Evolutionary conservation across 1,139 yeast genomes (phyloP).

Genomic region (Petasospora fabianii): DNA sequence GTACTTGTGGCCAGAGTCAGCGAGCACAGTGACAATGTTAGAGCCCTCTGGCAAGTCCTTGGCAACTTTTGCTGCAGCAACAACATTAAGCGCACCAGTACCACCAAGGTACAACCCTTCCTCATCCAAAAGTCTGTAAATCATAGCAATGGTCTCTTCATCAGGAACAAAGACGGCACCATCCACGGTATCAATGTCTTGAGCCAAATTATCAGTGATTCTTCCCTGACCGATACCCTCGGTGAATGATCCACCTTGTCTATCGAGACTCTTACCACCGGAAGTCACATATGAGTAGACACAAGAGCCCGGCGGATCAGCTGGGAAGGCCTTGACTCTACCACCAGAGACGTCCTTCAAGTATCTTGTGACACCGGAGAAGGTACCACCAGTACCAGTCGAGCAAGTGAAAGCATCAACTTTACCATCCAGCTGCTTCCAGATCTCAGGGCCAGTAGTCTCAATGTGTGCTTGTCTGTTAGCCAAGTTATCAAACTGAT

Average conservation of each 20-base stretch:
- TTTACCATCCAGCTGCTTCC: conserved; percentile 81
- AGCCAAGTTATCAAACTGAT: conserved; percentile 83
- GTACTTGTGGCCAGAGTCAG: conserved; percentile 88
- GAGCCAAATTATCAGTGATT: conserved; percentile 75
- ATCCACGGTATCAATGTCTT: conserved; percentile 65
- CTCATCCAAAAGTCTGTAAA: conserved; percentile 75
- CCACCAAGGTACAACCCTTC: conserved; percentile 93
- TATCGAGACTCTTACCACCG: conserved; percentile 55
- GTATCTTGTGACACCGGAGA: conserved; percentile 78
- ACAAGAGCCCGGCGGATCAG: conserved; percentile 93
- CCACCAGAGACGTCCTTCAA: conserved; percentile 63
- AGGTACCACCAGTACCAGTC: conserved; percentile 90
- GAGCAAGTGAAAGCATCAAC: conserved; percentile 85
- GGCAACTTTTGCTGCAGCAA: conserved; percentile 75
- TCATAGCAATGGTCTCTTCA: conserved; percentile 65
- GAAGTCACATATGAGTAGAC: conserved; percentile 73
- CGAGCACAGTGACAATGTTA: conserved; percentile 79
- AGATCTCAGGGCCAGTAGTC: conserved; percentile 91
- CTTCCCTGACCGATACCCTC: conserved; percentile 97
- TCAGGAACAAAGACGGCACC: conserved; percentile 73
- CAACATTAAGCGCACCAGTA: conserved; percentile 79
- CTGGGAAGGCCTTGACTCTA: conserved; percentile 58
- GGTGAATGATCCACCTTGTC: conserved; percentile 82
- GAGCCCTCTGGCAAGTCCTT: conserved; percentile 72
- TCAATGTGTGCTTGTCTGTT: conserved; percentile 88